Conservation (phyloP, 768 basidiomycete genomes). For the Russula abietina region DNA sequence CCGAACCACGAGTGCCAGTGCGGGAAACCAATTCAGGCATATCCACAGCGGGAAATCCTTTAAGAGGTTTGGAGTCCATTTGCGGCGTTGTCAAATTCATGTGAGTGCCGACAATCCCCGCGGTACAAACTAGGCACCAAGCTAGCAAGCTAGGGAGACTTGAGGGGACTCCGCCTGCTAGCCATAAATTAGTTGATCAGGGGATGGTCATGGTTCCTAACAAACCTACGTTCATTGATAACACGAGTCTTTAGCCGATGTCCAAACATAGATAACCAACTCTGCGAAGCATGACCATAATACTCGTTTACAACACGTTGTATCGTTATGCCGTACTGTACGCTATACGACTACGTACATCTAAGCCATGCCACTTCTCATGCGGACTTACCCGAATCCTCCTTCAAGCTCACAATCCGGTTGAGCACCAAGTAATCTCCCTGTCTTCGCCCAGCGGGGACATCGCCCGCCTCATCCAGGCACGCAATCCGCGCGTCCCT, state of each 20-base stretch:
- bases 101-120: not conserved
- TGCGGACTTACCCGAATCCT: slow-evolving; percentile 73
- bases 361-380: slow-evolving; percentile 9
- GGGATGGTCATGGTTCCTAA: not conserved
- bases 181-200: not conserved
- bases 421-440: slow-evolving; percentile 85
- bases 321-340: no score
- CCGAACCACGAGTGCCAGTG: not conserved
- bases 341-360: not conserved
- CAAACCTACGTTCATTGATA: not conserved
- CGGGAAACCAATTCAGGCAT: not conserved
- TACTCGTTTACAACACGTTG: no score
- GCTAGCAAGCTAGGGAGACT: no score
- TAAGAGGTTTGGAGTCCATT: not conserved
- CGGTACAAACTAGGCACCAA: no score
- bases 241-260: not conserved
- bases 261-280: not conserved
- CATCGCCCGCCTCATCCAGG: slow-evolving; percentile 49
- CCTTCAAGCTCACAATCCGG: slow-evolving; percentile 89
- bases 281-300: no score
- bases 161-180: no score
- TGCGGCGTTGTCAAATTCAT: not conserved
- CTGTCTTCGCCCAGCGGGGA: slow-evolving; percentile 42
- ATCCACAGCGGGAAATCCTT: not conserved
- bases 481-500: slow-evolving; percentile 69